A percentile compares a stretch with the other conserved stretches of the same genome.
phyloP scores from a whole-genome alignment of 176 grass and related monocot species.

The Pontederia paniculata region DNA sequence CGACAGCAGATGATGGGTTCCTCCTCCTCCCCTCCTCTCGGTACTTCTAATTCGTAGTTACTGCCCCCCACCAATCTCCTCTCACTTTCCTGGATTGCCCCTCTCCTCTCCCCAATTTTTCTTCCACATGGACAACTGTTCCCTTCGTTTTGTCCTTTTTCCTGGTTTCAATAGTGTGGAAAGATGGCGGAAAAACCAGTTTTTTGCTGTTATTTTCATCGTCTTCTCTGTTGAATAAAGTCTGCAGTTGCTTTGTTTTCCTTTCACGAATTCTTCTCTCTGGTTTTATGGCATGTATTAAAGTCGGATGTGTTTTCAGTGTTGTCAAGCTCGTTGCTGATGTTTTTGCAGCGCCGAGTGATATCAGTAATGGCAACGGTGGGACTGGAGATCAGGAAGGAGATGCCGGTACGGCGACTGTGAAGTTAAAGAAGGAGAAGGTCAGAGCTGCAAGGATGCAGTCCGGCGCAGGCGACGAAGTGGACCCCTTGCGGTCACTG shows the following conservation, averaged over 20 bases:
- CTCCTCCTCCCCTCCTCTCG: neutral
- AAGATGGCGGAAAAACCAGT: too few species aligned
- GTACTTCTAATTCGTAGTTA: neutral
- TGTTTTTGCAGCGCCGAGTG: conserved; percentile 6
- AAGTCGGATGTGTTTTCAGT: neutral
- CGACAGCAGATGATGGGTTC: conserved; percentile 2
- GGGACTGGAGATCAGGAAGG: conserved; percentile 15
- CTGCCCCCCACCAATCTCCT: neutral
- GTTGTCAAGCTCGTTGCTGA: neutral
- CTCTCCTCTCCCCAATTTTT: conserved; percentile 6
- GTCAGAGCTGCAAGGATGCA: conserved; percentile 28
- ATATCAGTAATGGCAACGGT: neutral
- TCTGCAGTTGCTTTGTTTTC: neutral
- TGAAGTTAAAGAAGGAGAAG: conserved; percentile 39
- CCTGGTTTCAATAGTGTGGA: too few species aligned
- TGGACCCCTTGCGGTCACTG: conserved; percentile 22
- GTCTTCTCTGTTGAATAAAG: neutral
- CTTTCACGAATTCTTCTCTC: neutral
- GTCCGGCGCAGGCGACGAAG: conserved; percentile 23
- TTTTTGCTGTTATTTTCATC: neutral
- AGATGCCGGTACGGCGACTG: neutral
- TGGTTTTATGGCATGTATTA: neutral
- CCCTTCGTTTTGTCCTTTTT: neutral
- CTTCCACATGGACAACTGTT: neutral
- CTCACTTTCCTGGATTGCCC: neutral